Percentiles rank a stretch among this genome's conserved stretches.
These are phyloP conservation scores for Ophiosphaerella korrae DNA, from an alignment of 2,329 filamentous ascomycete genomes.

Conservation along the genomic window DNA sequence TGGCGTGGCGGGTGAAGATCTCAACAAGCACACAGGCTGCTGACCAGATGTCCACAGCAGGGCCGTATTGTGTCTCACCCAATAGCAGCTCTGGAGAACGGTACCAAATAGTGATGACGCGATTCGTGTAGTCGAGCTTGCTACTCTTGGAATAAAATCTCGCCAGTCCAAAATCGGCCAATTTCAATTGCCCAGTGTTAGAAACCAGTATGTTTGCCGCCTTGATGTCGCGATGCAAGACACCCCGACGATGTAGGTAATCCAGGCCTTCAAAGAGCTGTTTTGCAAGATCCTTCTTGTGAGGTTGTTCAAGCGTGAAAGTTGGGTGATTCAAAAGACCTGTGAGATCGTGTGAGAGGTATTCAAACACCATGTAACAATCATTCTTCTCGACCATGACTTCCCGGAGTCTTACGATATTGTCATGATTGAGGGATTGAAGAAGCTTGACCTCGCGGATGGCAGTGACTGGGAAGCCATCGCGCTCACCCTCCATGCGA, in stretches of 20 bases:
- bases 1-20: constrained; percentile 90
- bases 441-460: constrained; percentile 90
- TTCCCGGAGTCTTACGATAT: constrained; percentile 82
- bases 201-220: constrained; percentile 96
- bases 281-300: constrained; percentile 90
- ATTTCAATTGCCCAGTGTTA: constrained; percentile 84
- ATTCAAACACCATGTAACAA: constrained; percentile 99
- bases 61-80: constrained; percentile 93
- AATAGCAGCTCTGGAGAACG: constrained; percentile 91
- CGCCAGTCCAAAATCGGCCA: constrained; percentile 94
- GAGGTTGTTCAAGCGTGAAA: constrained; percentile 80
- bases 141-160: constrained; percentile 93
- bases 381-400: constrained; percentile 99
- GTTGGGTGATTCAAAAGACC: constrained; percentile 93
- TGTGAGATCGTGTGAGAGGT: constrained; percentile 93
- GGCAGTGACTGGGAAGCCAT: constrained; percentile 89
- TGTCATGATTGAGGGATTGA: constrained; percentile 81
- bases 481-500: constrained; percentile 89
- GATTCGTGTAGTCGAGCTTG: constrained; percentile 95
- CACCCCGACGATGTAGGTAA: constrained; percentile 90
- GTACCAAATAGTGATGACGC: constrained; percentile 99
- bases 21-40: constrained; percentile 96
- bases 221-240: constrained; percentile 96
- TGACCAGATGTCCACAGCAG: constrained; percentile 96
- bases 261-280: constrained; percentile 94